Evolutionary conservation across 2,329 filamentous ascomycete genomes (phyloP).

Genomic region (Aspergillus aculeatus): DNA sequence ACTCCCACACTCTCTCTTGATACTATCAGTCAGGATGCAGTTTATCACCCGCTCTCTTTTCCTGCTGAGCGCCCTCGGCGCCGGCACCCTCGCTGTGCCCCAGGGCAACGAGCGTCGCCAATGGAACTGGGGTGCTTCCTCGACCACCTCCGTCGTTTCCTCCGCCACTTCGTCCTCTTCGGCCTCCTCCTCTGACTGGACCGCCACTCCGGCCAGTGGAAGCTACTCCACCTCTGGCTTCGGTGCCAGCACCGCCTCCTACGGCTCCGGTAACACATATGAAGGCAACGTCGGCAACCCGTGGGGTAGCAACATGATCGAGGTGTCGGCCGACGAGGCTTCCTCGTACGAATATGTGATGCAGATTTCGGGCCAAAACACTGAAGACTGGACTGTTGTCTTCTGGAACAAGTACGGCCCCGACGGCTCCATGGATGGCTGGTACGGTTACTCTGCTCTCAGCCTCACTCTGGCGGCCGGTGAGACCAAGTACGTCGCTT

Average conservation of each 20-base stretch:
- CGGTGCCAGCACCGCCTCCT: slow-evolving; percentile 27
- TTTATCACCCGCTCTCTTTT: slow-evolving; percentile 29
- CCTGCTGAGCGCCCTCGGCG: slow-evolving; percentile 33
- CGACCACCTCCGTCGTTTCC: slow-evolving; percentile 5
- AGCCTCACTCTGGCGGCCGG: slow-evolving; percentile 32
- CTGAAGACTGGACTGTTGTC: slow-evolving; percentile 35
- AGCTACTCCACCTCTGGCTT: slow-evolving; percentile 34
- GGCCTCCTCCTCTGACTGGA: slow-evolving; percentile 18
- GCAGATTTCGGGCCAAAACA: slow-evolving; percentile 33
- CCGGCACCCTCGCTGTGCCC: slow-evolving; percentile 23
- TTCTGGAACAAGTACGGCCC: slow-evolving; percentile 44
- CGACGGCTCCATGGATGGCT: slow-evolving; percentile 34
- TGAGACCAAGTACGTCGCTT: slow-evolving; percentile 39
- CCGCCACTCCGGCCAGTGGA: slow-evolving; percentile 20
- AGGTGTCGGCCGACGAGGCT: slow-evolving; percentile 32
- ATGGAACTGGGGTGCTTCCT: slow-evolving; percentile 8
- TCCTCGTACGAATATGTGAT: slow-evolving; percentile 38
- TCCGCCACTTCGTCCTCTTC: slow-evolving; percentile 10
- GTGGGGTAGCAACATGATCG: slow-evolving; percentile 43
- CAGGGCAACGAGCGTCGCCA: slow-evolving; percentile 22
- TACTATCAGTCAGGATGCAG: slow-evolving; percentile 25
- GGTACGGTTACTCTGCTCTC: slow-evolving; percentile 36
- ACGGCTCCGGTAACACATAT: slow-evolving; percentile 31
- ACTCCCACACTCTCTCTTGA: neutral
- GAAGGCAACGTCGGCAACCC: slow-evolving; percentile 40